Conservation (phyloP, 371 early-diverging fungal genomes). For the Apophysomyces trapeziformis region DNA sequence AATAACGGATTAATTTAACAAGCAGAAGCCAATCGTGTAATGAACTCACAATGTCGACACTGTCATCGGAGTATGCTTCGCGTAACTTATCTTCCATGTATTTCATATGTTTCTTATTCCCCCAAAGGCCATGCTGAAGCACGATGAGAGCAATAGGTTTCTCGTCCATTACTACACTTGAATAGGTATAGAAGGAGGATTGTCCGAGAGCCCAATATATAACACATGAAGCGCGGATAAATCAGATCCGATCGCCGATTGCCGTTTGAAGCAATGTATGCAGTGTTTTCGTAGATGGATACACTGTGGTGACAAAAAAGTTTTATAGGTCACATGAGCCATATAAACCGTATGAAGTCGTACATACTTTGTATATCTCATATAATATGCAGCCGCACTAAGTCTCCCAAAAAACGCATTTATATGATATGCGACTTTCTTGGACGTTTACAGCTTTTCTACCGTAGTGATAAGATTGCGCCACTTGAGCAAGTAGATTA, state of each 20-base stretch:
- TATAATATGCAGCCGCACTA: too few species aligned
- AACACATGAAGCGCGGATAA: neutral
- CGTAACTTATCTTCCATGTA: constrained; percentile 45
- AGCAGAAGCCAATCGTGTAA: neutral
- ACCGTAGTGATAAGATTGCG: too few species aligned
- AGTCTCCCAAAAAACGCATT: too few species aligned
- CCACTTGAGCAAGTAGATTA: too few species aligned
- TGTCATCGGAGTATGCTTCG: constrained; percentile 29
- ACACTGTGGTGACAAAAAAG: too few species aligned
- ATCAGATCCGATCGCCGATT: neutral
- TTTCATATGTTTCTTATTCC: constrained; percentile 58
- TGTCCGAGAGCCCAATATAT: neutral
- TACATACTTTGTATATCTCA: too few species aligned
- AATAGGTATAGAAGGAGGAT: neutral
- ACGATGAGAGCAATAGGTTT: constrained; percentile 43
- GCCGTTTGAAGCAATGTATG: neutral
- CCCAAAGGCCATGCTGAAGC: constrained; percentile 73
- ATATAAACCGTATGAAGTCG: too few species aligned
- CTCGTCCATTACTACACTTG: neutral
- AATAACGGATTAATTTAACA: neutral
- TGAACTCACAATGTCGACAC: constrained; percentile 37
- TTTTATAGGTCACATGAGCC: too few species aligned
- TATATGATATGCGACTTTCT: too few species aligned
- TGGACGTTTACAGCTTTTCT: too few species aligned
- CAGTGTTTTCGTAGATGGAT: too few species aligned